phyloP scores from a whole-genome alignment of 2,329 filamentous ascomycete genomes.

The Chaetomiaceae sp. region DNA sequence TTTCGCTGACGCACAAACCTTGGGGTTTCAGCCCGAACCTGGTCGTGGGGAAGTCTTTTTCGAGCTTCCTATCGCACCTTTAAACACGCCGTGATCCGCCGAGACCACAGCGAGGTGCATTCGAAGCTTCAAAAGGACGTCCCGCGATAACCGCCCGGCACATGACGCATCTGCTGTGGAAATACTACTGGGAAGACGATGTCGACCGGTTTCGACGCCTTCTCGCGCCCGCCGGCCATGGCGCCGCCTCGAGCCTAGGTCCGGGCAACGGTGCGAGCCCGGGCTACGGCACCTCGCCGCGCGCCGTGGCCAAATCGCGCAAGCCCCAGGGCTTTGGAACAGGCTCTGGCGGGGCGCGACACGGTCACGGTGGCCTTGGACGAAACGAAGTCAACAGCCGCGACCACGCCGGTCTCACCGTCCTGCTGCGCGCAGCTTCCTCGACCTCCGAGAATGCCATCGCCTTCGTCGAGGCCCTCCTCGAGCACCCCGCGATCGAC shows the following conservation, averaged over 20 bases:
- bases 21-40: constrained; percentile 14
- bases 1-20: constrained; percentile 11
- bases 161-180: constrained; percentile 95
- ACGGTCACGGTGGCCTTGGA: constrained; percentile 39
- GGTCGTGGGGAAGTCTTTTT: constrained; percentile 25
- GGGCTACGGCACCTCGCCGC: constrained; percentile 46
- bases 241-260: constrained; percentile 47
- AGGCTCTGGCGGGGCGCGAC: constrained; percentile 41
- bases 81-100: constrained; percentile 84
- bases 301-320: constrained; percentile 45
- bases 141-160: constrained; percentile 48
- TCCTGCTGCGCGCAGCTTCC: constrained; percentile 80
- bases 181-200: constrained; percentile 95
- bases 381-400: constrained; percentile 76
- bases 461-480: constrained; percentile 71
- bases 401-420: constrained; percentile 74
- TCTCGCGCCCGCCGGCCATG: constrained; percentile 66
- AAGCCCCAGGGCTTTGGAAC: constrained; percentile 49
- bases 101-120: constrained; percentile 85
- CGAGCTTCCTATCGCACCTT: constrained; percentile 57
- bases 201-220: constrained; percentile 90
- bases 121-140: constrained; percentile 29
- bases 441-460: constrained; percentile 65
- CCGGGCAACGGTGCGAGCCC: constrained; percentile 34
- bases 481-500: constrained; percentile 79